Conservation (phyloP, 208 protist species). For the Histomonas meleagridis region DNA sequence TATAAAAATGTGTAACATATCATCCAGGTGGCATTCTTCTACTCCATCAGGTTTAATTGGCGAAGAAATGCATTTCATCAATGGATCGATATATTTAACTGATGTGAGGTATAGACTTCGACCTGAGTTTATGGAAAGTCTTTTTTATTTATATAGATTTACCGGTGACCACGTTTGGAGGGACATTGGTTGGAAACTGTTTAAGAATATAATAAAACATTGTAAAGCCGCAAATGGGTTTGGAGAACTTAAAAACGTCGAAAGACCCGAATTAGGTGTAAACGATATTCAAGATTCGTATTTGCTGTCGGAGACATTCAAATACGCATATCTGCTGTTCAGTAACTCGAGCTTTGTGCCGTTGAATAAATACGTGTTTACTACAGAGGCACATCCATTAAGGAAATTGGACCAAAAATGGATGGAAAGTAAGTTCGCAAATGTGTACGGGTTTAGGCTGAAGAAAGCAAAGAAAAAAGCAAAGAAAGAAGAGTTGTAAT, state of each 20-base stretch:
- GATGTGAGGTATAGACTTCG: constrained; percentile 28
- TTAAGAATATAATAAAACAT: constrained; percentile 53
- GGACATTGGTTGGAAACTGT: constrained; percentile 60
- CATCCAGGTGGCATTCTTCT: background rate
- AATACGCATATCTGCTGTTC: constrained; percentile 81
- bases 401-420: no score
- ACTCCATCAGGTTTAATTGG: no score
- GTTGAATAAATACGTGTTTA: constrained; percentile 53
- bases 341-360: constrained; percentile 43
- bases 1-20: background rate
- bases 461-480: no score
- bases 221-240: constrained; percentile 57
- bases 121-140: constrained; percentile 41
- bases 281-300: constrained; percentile 74
- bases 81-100: no score
- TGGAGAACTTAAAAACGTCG: constrained; percentile 49
- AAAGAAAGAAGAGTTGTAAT: no score
- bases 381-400: constrained; percentile 54
- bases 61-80: no score
- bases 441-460: no score
- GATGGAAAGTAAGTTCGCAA: no score
- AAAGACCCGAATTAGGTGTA: background rate
- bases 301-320: constrained; percentile 74
- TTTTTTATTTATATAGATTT: constrained; percentile 43
- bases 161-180: constrained; percentile 52